Evolutionary conservation across 345 rosid genomes (phyloP).

Genomic region (Diplotaxis tenuifolia): DNA sequence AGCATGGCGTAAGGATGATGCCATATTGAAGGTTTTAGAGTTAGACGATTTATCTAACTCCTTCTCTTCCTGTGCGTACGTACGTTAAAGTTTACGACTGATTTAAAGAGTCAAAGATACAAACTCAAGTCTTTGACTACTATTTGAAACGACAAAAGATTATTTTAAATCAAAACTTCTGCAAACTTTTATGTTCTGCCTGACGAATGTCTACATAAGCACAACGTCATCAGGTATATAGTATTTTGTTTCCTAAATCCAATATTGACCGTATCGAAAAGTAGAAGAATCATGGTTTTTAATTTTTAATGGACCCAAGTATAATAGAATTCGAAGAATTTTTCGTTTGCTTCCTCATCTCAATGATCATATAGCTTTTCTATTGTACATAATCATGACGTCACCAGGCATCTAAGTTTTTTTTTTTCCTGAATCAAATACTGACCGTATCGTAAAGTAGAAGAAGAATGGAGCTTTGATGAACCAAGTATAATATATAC

Average conservation of each 20-base stretch:
- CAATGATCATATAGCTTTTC: too few species aligned
- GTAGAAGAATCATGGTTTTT: neutral
- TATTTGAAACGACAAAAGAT: neutral
- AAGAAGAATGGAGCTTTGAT: neutral
- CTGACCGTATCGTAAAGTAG: constrained; percentile 1
- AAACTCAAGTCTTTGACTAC: constrained; percentile 5
- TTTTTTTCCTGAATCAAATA: neutral
- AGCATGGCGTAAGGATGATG: constrained; percentile 11
- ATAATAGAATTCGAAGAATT: too few species aligned
- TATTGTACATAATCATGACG: constrained; percentile 8
- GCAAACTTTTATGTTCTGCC: neutral
- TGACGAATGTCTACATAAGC: constrained; percentile 20
- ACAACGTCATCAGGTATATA: neutral
- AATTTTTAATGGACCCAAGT: too few species aligned
- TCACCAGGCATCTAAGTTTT: neutral
- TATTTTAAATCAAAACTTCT: neutral
- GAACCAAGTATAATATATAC: too few species aligned
- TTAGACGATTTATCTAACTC: too few species aligned
- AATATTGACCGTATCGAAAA: neutral
- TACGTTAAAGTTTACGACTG: too few species aligned
- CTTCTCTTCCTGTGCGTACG: too few species aligned
- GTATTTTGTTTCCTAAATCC: neutral
- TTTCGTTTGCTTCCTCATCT: too few species aligned
- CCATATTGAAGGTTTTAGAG: neutral
- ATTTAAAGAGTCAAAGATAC: constrained; percentile 16